Evolutionary conservation across 2,329 filamentous ascomycete species (phyloP).

Genomic region (Aspergillus unguis): DNA sequence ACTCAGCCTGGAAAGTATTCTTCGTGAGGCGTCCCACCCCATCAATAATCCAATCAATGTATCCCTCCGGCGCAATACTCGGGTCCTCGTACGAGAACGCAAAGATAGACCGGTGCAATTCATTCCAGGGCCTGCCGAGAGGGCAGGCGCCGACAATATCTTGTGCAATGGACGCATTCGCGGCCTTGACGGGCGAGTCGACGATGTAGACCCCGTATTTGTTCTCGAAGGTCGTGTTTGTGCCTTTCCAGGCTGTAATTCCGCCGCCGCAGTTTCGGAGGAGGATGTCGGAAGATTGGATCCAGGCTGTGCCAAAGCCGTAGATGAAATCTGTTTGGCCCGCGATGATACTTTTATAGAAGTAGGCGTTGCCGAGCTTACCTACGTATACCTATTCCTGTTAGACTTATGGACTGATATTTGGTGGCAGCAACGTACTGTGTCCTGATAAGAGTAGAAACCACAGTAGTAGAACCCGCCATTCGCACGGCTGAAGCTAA

Average conservation of each 20-base stretch:
- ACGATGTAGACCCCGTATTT: conserved; percentile 66
- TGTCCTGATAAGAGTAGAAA: conserved; percentile 67
- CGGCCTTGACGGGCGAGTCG: conserved; percentile 52
- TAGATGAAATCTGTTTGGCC: conserved; percentile 68
- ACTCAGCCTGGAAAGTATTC: conserved; percentile 57
- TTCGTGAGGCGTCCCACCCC: conserved; percentile 42
- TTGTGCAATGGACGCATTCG: conserved; percentile 48
- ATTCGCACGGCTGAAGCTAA: conserved; percentile 62
- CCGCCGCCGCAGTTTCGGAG: conserved; percentile 63
- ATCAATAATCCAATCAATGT: conserved; percentile 50
- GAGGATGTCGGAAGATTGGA: conserved; percentile 53
- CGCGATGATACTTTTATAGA: conserved; percentile 58
- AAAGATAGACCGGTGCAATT: conserved; percentile 56
- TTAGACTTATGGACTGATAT: background rate
- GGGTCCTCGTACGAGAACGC: conserved; percentile 54
- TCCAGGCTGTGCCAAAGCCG: conserved; percentile 63
- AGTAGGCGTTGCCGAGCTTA: conserved; percentile 64
- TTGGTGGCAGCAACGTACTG: conserved; percentile 34
- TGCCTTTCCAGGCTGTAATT: conserved; percentile 67
- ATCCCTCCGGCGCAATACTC: conserved; percentile 53
- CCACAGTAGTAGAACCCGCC: conserved; percentile 65
- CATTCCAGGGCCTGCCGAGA: conserved; percentile 63
- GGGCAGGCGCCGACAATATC: conserved; percentile 50
- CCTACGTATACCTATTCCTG: conserved; percentile 54
- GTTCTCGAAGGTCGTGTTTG: conserved; percentile 63